Conservation (phyloP, 192 early-diverging fungal genomes). For the Dissophora globulifera region DNA sequence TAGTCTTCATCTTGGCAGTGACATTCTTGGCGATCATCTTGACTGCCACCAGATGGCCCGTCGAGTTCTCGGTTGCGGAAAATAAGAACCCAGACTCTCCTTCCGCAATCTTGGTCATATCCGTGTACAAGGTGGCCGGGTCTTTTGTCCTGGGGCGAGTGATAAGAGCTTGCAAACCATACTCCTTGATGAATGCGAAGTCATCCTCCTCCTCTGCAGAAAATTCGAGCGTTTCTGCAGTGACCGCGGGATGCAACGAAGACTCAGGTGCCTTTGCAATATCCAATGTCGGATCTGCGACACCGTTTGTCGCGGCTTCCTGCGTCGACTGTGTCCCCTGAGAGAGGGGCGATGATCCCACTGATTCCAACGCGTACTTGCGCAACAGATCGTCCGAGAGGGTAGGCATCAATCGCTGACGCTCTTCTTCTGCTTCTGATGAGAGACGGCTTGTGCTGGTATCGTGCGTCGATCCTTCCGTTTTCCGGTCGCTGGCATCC, state of each 20-base stretch:
- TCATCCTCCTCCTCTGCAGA: slow-evolving; percentile 75
- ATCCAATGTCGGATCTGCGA: background rate
- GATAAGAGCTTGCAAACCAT: slow-evolving; percentile 19
- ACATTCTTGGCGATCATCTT: slow-evolving; percentile 91
- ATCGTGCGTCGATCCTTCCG: slow-evolving; percentile 4
- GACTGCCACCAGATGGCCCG: slow-evolving; percentile 77
- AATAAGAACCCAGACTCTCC: slow-evolving; percentile 93
- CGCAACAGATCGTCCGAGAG: slow-evolving; percentile 41
- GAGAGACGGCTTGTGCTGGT: background rate
- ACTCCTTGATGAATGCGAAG: slow-evolving; percentile 52
- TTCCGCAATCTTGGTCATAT: slow-evolving; percentile 92
- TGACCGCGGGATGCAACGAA: background rate
- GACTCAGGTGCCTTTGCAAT: background rate
- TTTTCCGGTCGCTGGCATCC: slow-evolving; percentile 6
- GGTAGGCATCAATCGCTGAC: slow-evolving; percentile 35
- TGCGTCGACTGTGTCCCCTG: background rate
- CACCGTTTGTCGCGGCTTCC: background rate
- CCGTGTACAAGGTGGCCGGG: slow-evolving; percentile 81
- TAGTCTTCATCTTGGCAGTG: slow-evolving; percentile 89
- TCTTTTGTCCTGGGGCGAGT: slow-evolving; percentile 58
- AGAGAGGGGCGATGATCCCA: slow-evolving; percentile 4
- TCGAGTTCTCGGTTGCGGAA: slow-evolving; percentile 75
- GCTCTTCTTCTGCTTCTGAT: slow-evolving; percentile 25
- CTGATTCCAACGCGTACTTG: slow-evolving; percentile 27
- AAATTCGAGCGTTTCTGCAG: background rate